Evolutionary conservation across 768 basidiomycete genomes (phyloP), one percentile per base, ranked within the genome.

Genomic region (Naganishia kalamii): DNA sequence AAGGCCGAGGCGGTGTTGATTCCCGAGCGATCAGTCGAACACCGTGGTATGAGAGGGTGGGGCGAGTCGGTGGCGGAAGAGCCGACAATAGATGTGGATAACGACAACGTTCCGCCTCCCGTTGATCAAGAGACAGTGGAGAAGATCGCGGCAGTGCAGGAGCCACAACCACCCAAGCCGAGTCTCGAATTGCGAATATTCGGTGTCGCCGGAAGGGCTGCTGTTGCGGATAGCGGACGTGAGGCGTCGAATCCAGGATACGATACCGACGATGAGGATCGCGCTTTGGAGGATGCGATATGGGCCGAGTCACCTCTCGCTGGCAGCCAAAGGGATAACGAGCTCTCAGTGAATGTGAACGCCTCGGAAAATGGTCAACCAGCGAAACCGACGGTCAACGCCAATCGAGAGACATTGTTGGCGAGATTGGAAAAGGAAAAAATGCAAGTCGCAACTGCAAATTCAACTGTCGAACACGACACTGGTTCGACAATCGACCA

Each of bases 31-130:
- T 21, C 47, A 27, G 62, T 47, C 2, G 43, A 33, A 17, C 66
- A 67, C 23, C 35, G 61, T 25, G 66, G 61, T n/a, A 47, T 67
- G 43, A 37, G 66, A 41, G 66, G 66, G 3, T 67, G 66, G 66
- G 61, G 66, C n/a, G 61, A 67, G 23, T 23, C 50, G 13, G 37
- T 25, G 23, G 60, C 23, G n/a, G 65, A 51, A 0, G 32, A 46
- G 29, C 40, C 59, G 40, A 25, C 5, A 33, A 23, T 19, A n/a
- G 59, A 23, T 25, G 3, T 40, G 11, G 3, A 25, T 10, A 5
- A 5, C 2, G 59, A 15, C 60, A 48, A n/a, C 15, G 60, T 23
- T 2, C 15, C 30, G 27, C 8, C 29, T 5, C 47, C 30, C 8
- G 32, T n/a, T 8, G 30, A 54, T 27, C 12, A 54, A 8, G 30